Conservation (phyloP, 176 grass and related monocot species). For the Alopecurus myosuroides region DNA sequence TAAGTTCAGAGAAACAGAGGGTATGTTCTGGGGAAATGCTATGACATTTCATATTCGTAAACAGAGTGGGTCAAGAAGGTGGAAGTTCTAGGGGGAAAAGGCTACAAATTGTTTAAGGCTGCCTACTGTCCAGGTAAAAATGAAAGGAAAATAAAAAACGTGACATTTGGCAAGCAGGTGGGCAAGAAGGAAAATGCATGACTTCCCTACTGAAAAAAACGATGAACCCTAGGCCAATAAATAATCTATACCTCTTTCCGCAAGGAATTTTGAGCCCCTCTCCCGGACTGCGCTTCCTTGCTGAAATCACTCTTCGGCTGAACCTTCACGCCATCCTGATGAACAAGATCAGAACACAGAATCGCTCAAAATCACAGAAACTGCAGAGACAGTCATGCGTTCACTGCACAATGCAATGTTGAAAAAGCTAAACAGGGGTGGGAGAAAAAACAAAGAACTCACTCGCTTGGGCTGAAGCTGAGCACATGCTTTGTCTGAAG, state of each 20-base stretch:
- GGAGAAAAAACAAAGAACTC: neutral
- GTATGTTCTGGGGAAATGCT: neutral
- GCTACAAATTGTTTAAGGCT: neutral
- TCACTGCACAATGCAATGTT: neutral
- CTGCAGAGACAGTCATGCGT: neutral
- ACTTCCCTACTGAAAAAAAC: neutral
- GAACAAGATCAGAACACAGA: slow-evolving; percentile 30
- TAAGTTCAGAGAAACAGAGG: neutral
- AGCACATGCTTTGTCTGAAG: slow-evolving; percentile 37
- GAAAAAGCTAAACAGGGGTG: neutral
- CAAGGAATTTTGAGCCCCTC: slow-evolving; percentile 53
- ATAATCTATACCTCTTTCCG: slow-evolving; percentile 64
- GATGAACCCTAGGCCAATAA: neutral
- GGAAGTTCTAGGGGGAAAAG: neutral
- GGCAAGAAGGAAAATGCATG: neutral
- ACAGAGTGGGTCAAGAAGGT: neutral
- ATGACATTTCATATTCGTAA: neutral
- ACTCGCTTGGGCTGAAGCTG: slow-evolving; percentile 43
- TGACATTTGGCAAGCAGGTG: neutral
- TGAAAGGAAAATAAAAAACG: neutral
- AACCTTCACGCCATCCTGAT: slow-evolving; percentile 46
- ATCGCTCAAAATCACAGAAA: slow-evolving; percentile 9
- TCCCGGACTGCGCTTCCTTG: slow-evolving; percentile 30
- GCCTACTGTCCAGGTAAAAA: neutral
- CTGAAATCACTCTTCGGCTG: slow-evolving; percentile 31